These are phyloP conservation scores for Lachnellula suecica DNA, from an alignment of 2,329 filamentous ascomycete genomes.

Conservation along the genomic window DNA sequence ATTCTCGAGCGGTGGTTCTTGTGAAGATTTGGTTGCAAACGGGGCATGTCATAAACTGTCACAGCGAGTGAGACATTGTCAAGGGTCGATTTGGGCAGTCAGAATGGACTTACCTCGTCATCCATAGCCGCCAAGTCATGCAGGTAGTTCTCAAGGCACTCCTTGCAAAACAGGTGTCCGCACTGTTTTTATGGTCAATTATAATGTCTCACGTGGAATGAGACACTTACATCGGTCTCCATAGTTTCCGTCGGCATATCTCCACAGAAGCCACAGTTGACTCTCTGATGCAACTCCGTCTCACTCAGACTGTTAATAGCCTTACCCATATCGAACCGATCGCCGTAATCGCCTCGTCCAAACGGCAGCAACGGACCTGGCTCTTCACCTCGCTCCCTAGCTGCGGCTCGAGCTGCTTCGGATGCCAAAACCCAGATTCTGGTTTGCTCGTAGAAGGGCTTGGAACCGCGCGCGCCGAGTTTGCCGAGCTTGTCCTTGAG, in stretches of 20 bases:
- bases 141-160: conserved; percentile 41
- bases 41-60: conserved; percentile 20
- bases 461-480: not conserved
- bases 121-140: conserved; percentile 29
- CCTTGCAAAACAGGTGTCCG: conserved; percentile 53
- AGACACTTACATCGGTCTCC: conserved; percentile 37
- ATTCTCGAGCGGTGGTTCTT: not conserved
- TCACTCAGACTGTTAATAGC: conserved; percentile 30
- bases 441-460: conserved; percentile 31
- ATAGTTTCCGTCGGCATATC: conserved; percentile 37
- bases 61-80: not conserved
- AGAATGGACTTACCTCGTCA: conserved; percentile 13
- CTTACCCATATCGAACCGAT: conserved; percentile 29
- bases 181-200: conserved; percentile 37
- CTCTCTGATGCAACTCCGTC: conserved; percentile 32
- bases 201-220: not conserved
- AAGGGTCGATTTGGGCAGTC: not conserved
- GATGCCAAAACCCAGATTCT: conserved; percentile 21
- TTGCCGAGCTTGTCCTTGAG: conserved; percentile 14
- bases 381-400: conserved; percentile 3
- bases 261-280: conserved; percentile 43
- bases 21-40: conserved; percentile 21
- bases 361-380: conserved; percentile 20
- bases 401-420: not conserved
- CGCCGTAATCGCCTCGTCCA: conserved; percentile 29